Percentiles rank a stretch among this genome's conserved stretches.
These are phyloP conservation scores for Coriolopsis trogii DNA, from an alignment of 1,284 basidiomycete genomes.

Conservation along the genomic window DNA sequence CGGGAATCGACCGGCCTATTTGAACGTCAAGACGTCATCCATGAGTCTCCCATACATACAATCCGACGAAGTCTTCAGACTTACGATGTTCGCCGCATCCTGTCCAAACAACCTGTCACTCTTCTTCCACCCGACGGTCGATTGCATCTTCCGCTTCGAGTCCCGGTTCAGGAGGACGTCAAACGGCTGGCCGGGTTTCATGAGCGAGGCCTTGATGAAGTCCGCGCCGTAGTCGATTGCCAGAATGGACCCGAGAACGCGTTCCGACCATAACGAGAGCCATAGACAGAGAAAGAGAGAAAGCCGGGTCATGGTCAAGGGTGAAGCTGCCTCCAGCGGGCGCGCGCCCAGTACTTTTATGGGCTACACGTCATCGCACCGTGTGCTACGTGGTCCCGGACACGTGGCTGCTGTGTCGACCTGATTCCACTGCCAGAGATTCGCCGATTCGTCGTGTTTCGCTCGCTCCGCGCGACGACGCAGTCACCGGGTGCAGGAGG, in stretches of 20 bases:
- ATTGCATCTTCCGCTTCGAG: slow-evolving; percentile 94
- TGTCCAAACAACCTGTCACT: slow-evolving; percentile 87
- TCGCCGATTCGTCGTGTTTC: too few relatives aligned
- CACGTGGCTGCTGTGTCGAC: slow-evolving; percentile 13
- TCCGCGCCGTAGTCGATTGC: slow-evolving; percentile 97
- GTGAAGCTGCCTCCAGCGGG: slow-evolving; percentile 7
- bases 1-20: slow-evolving; percentile 88
- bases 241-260: slow-evolving; percentile 64
- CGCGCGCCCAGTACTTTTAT: slow-evolving; percentile 17
- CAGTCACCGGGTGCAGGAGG: too few relatives aligned
- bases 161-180: slow-evolving; percentile 97
- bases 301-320: slow-evolving; percentile 24
- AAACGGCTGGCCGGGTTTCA: slow-evolving; percentile 96
- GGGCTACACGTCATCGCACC: slow-evolving; percentile 23
- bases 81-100: slow-evolving; percentile 86
- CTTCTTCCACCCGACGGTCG: slow-evolving; percentile 86
- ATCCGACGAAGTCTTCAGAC: slow-evolving; percentile 34
- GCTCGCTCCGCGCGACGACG: too few relatives aligned
- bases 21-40: slow-evolving; percentile 6
- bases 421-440: slow-evolving; percentile 1
- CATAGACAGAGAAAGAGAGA: slow-evolving; percentile 27
- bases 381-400: slow-evolving; percentile 10
- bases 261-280: slow-evolving; percentile 31
- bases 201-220: slow-evolving; percentile 94
- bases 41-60: neutral